Evolutionary conservation across 148 eudicot species (phyloP).

Genomic region (Rhododendron griersonianum): DNA sequence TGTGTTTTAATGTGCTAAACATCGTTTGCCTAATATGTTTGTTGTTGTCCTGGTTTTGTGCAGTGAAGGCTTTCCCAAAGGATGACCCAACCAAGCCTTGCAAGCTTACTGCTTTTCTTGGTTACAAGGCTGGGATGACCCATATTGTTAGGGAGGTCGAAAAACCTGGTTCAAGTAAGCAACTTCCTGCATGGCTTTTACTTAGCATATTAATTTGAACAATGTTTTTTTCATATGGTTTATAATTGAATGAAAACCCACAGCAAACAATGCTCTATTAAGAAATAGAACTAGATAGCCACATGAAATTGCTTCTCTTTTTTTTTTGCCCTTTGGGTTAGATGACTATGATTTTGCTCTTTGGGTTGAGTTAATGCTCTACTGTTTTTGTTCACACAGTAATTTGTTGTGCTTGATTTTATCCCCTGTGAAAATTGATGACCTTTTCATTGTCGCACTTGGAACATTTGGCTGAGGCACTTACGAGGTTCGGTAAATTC

Average conservation of each 20-base stretch:
- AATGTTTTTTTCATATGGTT: neutral
- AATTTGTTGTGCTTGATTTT: neutral
- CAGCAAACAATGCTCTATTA: too few relatives aligned
- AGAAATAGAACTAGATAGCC: neutral
- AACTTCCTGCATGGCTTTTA: neutral
- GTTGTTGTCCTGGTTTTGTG: slow-evolving; percentile 2
- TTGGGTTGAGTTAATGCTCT: too few relatives aligned
- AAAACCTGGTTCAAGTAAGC: slow-evolving; percentile 76
- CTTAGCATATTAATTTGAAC: neutral
- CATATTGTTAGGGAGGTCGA: slow-evolving; percentile 83
- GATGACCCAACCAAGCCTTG: slow-evolving; percentile 67
- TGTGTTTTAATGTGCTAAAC: neutral
- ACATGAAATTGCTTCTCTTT: neutral
- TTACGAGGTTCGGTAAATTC: neutral
- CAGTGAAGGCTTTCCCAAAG: slow-evolving; percentile 83
- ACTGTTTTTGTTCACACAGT: too few relatives aligned
- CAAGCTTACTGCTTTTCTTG: slow-evolving; percentile 74
- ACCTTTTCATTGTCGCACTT: neutral
- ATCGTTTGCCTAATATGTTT: neutral
- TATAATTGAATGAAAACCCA: neutral
- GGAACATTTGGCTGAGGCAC: neutral
- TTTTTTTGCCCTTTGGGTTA: neutral
- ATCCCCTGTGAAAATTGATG: neutral
- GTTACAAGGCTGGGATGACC: slow-evolving; percentile 83
- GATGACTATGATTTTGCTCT: neutral